Conservation (phyloP, 1,284 basidiomycete species). For the Irpex rosettiformis region DNA sequence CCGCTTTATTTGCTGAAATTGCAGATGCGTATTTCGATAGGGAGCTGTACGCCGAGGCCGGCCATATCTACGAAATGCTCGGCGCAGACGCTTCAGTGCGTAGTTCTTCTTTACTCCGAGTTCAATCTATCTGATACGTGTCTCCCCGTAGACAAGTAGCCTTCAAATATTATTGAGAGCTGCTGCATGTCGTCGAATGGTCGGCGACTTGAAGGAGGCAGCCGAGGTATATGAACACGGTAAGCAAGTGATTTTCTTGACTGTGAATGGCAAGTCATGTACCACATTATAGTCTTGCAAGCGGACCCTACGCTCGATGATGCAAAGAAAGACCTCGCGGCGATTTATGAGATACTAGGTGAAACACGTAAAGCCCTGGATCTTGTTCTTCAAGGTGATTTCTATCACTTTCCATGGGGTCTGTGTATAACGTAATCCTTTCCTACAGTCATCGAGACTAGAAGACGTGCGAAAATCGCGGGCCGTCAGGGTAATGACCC, state of each 20-base stretch:
- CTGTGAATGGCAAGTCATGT: not conserved
- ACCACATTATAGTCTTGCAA: slow-evolving; percentile 52
- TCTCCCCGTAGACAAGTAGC: slow-evolving; percentile 53
- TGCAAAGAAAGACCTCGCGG: slow-evolving; percentile 85
- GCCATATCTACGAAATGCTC: slow-evolving; percentile 75
- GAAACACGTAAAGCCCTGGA: slow-evolving; percentile 82
- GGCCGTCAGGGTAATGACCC: slow-evolving; percentile 17
- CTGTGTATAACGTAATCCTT: not conserved
- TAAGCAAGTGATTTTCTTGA: slow-evolving; percentile 30
- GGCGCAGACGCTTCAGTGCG: slow-evolving; percentile 71
- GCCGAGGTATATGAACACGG: slow-evolving; percentile 82
- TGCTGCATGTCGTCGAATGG: slow-evolving; percentile 71
- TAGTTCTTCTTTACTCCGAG: slow-evolving; percentile 12
- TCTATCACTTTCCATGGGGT: not conserved
- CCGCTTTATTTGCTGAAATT: slow-evolving; percentile 77
- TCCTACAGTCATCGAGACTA: slow-evolving; percentile 59
- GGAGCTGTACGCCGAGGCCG: slow-evolving; percentile 70
- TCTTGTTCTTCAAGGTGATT: slow-evolving; percentile 79
- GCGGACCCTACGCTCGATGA: slow-evolving; percentile 76
- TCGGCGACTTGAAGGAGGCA: slow-evolving; percentile 71
- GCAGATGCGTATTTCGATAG: slow-evolving; percentile 82
- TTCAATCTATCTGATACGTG: not conserved
- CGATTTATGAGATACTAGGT: slow-evolving; percentile 82
- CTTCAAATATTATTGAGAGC: slow-evolving; percentile 67
- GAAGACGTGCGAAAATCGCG: slow-evolving; percentile 44